Percentiles rank a stretch among this genome's conserved stretches.
Conservation (phyloP, 305 asterid genomes). For the Ilex paraguariensis region DNA sequence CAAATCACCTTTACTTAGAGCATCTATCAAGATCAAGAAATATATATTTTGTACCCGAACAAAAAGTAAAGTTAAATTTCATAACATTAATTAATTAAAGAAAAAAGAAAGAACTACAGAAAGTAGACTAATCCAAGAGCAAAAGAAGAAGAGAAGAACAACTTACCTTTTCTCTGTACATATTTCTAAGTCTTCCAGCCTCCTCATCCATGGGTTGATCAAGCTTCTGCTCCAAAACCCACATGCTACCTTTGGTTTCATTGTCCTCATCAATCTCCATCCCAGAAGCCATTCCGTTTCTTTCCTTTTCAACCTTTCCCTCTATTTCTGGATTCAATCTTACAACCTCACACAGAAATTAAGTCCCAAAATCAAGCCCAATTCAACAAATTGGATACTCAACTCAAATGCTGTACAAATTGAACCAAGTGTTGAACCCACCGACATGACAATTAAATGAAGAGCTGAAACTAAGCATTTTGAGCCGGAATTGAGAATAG, state of each 20-base stretch:
- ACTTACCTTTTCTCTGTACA: conserved; percentile 85
- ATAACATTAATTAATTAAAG: no score
- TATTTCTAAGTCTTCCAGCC: conserved; percentile 78
- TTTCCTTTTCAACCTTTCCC: background rate
- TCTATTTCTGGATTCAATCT: background rate
- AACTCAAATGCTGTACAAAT: background rate
- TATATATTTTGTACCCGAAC: no score
- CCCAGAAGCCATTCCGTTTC: conserved; percentile 45
- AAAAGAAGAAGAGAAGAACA: background rate
- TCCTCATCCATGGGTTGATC: conserved; percentile 99
- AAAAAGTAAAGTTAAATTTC: no score
- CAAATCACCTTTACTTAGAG: no score
- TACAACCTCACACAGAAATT: background rate
- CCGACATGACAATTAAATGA: background rate
- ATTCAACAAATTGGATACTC: background rate
- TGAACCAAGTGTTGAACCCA: background rate
- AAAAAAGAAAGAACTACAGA: no score
- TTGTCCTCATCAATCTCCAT: conserved; percentile 54
- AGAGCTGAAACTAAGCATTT: background rate
- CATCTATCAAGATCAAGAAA: no score
- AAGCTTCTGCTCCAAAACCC: conserved; percentile 95
- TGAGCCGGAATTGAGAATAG: no score
- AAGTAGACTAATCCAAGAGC: background rate
- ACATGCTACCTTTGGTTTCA: conserved; percentile 85
- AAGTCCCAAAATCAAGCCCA: background rate